phyloP scores from a whole-genome alignment of 345 rosid species.

The Fremontodendron californicum region DNA sequence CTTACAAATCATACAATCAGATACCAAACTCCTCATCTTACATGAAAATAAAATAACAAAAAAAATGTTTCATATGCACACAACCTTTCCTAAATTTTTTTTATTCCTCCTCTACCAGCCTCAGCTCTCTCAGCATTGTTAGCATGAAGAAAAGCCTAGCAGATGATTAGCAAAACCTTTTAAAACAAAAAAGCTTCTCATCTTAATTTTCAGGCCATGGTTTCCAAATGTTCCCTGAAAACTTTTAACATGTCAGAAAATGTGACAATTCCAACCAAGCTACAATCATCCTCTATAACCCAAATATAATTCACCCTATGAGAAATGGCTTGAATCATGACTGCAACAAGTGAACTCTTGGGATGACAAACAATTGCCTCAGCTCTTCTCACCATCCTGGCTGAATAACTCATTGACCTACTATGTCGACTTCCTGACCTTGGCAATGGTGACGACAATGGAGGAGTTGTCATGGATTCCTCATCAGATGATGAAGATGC shows the following conservation, averaged over 20 bases:
- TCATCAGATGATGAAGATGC: constrained; percentile 65
- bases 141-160: constrained; percentile 9
- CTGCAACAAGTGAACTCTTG: constrained; percentile 78
- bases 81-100: not conserved
- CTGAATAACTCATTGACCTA: constrained; percentile 62
- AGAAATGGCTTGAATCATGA: constrained; percentile 86
- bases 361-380: constrained; percentile 75
- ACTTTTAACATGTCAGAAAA: constrained; percentile 59
- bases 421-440: constrained; percentile 37
- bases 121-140: not conserved
- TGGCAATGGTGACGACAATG: constrained; percentile 10
- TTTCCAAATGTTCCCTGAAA: constrained; percentile 57
- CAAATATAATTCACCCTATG: constrained; percentile 78
- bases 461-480: constrained; percentile 33
- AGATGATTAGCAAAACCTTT: constrained; percentile 15
- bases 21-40: not conserved
- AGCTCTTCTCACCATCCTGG: constrained; percentile 70
- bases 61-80: constrained; percentile 11
- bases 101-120: not conserved
- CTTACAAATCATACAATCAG: not conserved
- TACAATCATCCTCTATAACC: constrained; percentile 72
- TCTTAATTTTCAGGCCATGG: constrained; percentile 18
- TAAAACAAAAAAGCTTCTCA: not conserved
- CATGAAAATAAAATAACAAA: not conserved
- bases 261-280: constrained; percentile 78